Conservation (phyloP, 345 rosid species). For the Linum trigynum region DNA sequence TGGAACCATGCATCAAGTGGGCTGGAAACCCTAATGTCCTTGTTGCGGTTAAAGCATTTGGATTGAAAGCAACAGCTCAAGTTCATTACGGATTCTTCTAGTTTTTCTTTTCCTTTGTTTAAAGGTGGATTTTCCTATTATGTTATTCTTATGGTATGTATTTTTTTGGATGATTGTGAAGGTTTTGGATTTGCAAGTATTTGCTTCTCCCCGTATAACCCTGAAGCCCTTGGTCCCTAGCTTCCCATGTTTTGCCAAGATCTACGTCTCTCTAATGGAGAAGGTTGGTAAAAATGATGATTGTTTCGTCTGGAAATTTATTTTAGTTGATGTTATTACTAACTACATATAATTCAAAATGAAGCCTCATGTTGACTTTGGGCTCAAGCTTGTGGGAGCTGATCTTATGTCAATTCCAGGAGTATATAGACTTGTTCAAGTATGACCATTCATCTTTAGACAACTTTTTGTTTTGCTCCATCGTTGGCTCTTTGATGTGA, state of each 20-base stretch:
- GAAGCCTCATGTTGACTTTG: slow-evolving; percentile 97
- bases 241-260: slow-evolving; percentile 92
- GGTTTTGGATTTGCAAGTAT: slow-evolving; percentile 91
- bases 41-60: slow-evolving; percentile 24
- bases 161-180: slow-evolving; percentile 24
- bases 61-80: slow-evolving; percentile 26
- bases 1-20: slow-evolving; percentile 24
- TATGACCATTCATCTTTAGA: slow-evolving; percentile 11
- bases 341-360: neutral
- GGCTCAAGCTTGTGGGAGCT: slow-evolving; percentile 86
- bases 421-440: slow-evolving; percentile 87
- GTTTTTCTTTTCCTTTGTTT: neutral
- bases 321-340: neutral
- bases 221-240: slow-evolving; percentile 90
- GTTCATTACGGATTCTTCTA: slow-evolving; percentile 12
- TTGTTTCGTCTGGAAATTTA: neutral
- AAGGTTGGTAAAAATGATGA: slow-evolving; percentile 42
- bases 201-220: slow-evolving; percentile 83
- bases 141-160: slow-evolving; percentile 9
- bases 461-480: neutral
- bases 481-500: neutral
- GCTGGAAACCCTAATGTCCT: slow-evolving; percentile 27
- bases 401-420: slow-evolving; percentile 99
- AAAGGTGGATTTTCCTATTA: neutral
- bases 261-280: slow-evolving; percentile 83